Evolutionary conservation across 2,329 filamentous ascomycete genomes (phyloP).

Genomic region (Hypoxylon sp.): DNA sequence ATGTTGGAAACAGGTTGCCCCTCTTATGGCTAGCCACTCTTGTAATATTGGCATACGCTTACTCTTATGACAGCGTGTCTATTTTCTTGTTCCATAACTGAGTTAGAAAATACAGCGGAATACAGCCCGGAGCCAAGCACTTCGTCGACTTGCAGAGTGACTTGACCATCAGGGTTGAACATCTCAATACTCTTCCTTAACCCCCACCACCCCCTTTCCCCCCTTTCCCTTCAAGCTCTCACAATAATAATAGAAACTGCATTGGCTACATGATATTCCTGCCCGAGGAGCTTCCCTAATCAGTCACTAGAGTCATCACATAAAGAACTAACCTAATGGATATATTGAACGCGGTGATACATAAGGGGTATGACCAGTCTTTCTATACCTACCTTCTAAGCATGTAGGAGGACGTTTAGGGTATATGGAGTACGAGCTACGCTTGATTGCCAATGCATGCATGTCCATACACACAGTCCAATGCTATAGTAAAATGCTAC

Average conservation of each 20-base stretch:
- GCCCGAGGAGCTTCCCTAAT: neutral
- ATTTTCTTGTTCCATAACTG: neutral
- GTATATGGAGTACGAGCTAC: neutral
- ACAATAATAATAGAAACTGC: neutral
- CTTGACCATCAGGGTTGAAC: constrained; percentile 36
- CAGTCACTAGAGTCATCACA: neutral
- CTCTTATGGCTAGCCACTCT: neutral
- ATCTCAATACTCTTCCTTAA: neutral
- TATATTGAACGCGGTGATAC: constrained; percentile 1
- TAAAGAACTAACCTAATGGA: neutral
- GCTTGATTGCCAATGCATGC: neutral
- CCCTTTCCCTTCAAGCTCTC: neutral
- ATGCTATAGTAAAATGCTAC: neutral
- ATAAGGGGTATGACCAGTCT: neutral
- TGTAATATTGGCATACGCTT: neutral
- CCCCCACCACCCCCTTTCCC: neutral
- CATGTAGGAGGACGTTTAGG: neutral
- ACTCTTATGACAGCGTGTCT: constrained; percentile 4
- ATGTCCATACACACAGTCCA: neutral
- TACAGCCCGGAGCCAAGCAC: neutral
- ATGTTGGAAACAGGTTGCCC: neutral
- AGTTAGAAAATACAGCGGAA: neutral
- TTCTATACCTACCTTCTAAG: neutral
- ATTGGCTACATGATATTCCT: neutral
- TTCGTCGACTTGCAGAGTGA: constrained; percentile 1